Conservation (phyloP, 805 yeast genomes). For the Saccharomycopsis olivae region DNA sequence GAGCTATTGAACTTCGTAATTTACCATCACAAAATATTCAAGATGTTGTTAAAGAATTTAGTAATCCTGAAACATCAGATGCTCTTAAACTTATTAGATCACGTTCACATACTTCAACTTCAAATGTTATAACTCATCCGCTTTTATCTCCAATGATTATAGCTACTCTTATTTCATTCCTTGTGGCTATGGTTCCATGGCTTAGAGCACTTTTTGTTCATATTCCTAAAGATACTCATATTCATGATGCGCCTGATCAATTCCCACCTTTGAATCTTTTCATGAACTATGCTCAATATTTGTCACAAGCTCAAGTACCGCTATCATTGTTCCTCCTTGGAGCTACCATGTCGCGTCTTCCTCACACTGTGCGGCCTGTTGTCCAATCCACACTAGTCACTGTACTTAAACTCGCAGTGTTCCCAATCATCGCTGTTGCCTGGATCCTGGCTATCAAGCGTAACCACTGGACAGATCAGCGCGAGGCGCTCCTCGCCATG, state of each 20-base stretch:
- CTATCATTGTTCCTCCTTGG: conserved; percentile 73
- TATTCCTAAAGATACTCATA: conserved; percentile 27
- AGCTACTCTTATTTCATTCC: conserved; percentile 51
- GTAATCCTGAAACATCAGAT: conserved; percentile 10
- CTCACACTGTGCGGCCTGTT: conserved; percentile 17
- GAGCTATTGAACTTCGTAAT: conserved; percentile 18
- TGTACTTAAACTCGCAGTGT: conserved; percentile 44
- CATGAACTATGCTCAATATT: conserved; percentile 69
- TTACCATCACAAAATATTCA: conserved; percentile 32
- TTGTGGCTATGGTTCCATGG: conserved; percentile 79
- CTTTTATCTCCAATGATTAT: conserved; percentile 49
- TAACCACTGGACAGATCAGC: conserved; percentile 7
- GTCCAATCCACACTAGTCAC: conserved; percentile 39
- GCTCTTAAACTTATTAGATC: not conserved
- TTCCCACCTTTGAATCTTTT: conserved; percentile 75
- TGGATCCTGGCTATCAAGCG: conserved; percentile 50
- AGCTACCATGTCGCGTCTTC: conserved; percentile 73
- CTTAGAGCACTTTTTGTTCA: conserved; percentile 55
- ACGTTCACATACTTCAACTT: not conserved
- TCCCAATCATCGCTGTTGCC: conserved; percentile 72
- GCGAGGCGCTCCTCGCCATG: conserved; percentile 39
- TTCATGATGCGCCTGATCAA: conserved; percentile 75
- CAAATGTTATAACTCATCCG: not conserved
- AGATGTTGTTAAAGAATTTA: conserved; percentile 39
- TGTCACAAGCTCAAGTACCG: conserved; percentile 85